phyloP scores from a whole-genome alignment of 2,329 filamentous ascomycete genomes.

The Teratosphaeria nubilosa region DNA sequence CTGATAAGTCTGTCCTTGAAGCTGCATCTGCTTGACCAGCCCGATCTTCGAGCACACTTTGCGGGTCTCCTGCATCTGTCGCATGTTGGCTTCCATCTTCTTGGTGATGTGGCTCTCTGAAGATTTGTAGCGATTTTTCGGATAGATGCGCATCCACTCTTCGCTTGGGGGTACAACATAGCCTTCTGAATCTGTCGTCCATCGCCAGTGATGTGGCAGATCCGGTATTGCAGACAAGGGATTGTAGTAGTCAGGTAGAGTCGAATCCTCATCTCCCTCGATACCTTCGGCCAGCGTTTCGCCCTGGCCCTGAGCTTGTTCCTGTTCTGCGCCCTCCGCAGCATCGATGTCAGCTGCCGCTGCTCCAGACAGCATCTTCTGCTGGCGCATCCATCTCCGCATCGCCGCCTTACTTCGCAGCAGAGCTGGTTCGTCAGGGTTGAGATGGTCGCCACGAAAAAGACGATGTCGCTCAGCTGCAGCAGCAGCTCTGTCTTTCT shows the following conservation, averaged over 20 bases:
- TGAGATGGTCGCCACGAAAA: constrained; percentile 75
- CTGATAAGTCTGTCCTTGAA: constrained; percentile 80
- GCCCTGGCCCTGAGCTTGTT: constrained; percentile 41
- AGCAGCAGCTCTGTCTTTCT: constrained; percentile 80
- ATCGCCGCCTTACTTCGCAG: constrained; percentile 79
- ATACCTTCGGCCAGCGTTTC: constrained; percentile 93
- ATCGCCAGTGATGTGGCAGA: constrained; percentile 65
- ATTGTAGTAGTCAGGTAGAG: constrained; percentile 92
- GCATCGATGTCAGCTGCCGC: constrained; percentile 32
- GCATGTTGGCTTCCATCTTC: constrained; percentile 83
- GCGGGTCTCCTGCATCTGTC: constrained; percentile 90
- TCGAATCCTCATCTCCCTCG: constrained; percentile 72
- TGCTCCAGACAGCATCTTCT: constrained; percentile 44
- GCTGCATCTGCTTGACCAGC: constrained; percentile 98
- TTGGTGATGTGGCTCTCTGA: constrained; percentile 63
- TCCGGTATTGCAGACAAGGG: constrained; percentile 77
- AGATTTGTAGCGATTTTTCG: constrained; percentile 63
- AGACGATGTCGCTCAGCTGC: constrained; percentile 78
- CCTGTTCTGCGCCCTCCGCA: constrained; percentile 34
- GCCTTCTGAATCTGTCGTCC: constrained; percentile 83
- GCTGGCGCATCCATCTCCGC: constrained; percentile 73
- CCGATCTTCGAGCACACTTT: constrained; percentile 94
- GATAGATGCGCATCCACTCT: constrained; percentile 70
- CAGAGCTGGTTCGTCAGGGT: constrained; percentile 77
- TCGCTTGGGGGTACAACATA: constrained; percentile 81